Base-by-base conservation (phyloP, 768 basidiomycete genomes). In the Plicaturopsis crispa region DNA sequence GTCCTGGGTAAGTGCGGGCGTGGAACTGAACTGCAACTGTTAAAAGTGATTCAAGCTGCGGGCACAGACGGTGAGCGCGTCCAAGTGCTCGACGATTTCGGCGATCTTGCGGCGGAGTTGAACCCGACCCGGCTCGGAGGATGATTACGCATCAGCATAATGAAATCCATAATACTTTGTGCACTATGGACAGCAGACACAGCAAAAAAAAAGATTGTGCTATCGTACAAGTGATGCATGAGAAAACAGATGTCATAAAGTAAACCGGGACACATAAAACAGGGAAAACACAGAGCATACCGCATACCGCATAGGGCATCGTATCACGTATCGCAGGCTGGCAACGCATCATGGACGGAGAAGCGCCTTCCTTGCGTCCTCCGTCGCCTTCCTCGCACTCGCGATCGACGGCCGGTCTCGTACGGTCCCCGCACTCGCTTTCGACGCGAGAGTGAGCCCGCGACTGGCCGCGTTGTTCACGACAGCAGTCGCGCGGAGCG, bases 401-500 rank as follows among this genome's bases (percentile, higher is more conserved):
- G 62, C 57, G 24, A 72, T 52, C 17, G 71, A 65, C 0, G 75
- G 50, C 28, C 75, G 59, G 12, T 60, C 50, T 4, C 45, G 51
- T 22, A 30, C 36, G 28, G 46, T 43, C 21, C 51, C 43, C 18
- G 50, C 30, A 18, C 38, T 38, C 8, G 33, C 18, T n/a, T 28
- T 31, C 19, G 21, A 32, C 8, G 40, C 18, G 12, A 14, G 12
- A 24, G 23, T 30, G n/a, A 20, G 16, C 19, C 35, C 41, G 17
- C n/a, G 36, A 36, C 40, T 22, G 33, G 42, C 44, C 39, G 40
- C 36, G 46, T 41, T 48, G 4, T 43, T 49, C 4, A 48, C 72
- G 16, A 73, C 75, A 4, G 83, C 83, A 11, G 81, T 68, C 3
- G 69, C 77, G 13, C 83, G 60, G 38, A 85, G 52, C 18, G 73